A percentile compares a stretch with the other conserved stretches of the same genome.
Conservation (phyloP, 2,329 filamentous ascomycete genomes). For the Arthrobotrys megalospora region DNA sequence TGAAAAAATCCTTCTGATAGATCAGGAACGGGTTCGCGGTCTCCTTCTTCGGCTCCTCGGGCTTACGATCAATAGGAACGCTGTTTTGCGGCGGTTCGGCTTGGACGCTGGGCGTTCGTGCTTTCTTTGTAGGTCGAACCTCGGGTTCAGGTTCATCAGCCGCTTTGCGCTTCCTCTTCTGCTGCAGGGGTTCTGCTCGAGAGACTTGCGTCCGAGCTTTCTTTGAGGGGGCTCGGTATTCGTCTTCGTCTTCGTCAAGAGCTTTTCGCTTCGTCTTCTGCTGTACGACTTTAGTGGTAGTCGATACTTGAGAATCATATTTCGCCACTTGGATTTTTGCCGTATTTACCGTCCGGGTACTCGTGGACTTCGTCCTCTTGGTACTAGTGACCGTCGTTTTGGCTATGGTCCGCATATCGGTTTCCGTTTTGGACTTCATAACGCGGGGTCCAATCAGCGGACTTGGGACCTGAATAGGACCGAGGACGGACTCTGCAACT, state of each 20-base stretch:
- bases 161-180: constrained; percentile 63
- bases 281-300: neutral
- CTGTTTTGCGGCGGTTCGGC: constrained; percentile 69
- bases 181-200: neutral
- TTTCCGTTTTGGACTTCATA: constrained; percentile 65
- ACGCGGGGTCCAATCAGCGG: constrained; percentile 80
- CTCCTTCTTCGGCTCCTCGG: constrained; percentile 79
- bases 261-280: constrained; percentile 61
- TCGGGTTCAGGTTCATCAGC: constrained; percentile 72
- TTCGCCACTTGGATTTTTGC: neutral
- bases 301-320: neutral
- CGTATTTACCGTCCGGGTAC: neutral
- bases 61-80: constrained; percentile 77
- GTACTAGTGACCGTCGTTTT: neutral
- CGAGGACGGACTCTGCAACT: constrained; percentile 83
- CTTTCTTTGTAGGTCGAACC: constrained; percentile 77
- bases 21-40: constrained; percentile 88
- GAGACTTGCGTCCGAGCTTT: constrained; percentile 31
- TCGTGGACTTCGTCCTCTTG: neutral
- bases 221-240: neutral
- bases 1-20: constrained; percentile 84
- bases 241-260: constrained; percentile 55
- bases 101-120: constrained; percentile 72
- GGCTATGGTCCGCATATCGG: neutral
- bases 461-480: constrained; percentile 81